A percentile compares a stretch with the other conserved stretches of the same genome.
Conservation (phyloP, 2,329 filamentous ascomycete genomes). For the Paramyrothecium sp. region DNA sequence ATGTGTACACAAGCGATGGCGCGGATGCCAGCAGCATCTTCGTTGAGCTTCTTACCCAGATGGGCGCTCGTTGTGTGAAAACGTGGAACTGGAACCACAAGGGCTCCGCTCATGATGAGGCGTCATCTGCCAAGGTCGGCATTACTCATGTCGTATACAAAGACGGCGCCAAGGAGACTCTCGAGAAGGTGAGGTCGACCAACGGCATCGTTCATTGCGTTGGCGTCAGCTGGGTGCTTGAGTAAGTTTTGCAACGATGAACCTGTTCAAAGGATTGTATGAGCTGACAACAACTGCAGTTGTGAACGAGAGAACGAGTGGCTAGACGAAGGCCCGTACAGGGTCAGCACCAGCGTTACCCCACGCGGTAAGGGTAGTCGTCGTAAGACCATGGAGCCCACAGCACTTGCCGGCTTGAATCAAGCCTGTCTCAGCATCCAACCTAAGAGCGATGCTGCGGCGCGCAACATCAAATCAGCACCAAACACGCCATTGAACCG, state of each 20-base stretch:
- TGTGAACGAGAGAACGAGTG: conserved; percentile 76
- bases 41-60: conserved; percentile 72
- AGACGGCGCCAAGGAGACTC: conserved; percentile 75
- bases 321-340: conserved; percentile 71
- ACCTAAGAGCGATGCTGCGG: conserved; percentile 24
- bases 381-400: conserved; percentile 80
- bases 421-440: conserved; percentile 53
- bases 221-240: conserved; percentile 83
- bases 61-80: conserved; percentile 79
- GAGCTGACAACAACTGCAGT: conserved; percentile 39
- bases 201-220: conserved; percentile 80
- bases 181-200: conserved; percentile 76
- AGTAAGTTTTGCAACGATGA: conserved; percentile 55
- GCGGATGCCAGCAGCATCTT: conserved; percentile 81
- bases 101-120: conserved; percentile 30
- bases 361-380: conserved; percentile 70
- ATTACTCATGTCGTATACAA: conserved; percentile 92
- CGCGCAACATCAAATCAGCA: conserved; percentile 28
- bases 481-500: conserved; percentile 50
- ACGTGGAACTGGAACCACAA: conserved; percentile 71
- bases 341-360: conserved; percentile 64
- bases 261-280: background rate
- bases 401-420: conserved; percentile 66
- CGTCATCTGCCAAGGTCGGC: conserved; percentile 54
- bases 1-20: conserved; percentile 80